Conservation (phyloP, 2,329 filamentous ascomycete species). For the Apiospora phragmitis region DNA sequence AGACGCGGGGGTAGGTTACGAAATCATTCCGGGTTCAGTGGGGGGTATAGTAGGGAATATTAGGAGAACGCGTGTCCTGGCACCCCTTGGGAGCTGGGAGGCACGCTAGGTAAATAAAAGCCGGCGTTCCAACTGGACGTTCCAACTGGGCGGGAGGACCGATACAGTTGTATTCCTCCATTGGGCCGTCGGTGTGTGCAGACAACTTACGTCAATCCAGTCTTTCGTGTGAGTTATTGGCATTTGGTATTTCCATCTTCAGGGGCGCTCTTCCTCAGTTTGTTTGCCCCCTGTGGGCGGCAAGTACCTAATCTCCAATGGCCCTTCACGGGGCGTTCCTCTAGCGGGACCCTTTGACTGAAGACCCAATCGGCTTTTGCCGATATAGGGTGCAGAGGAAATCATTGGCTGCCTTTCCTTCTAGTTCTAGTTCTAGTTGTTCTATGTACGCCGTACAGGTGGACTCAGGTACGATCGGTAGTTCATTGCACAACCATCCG, state of each 20-base stretch:
- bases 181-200: no score
- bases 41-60: background rate
- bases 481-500: background rate
- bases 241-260: no score
- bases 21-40: background rate
- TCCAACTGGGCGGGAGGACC: background rate
- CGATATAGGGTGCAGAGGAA: background rate
- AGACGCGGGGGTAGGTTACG: background rate
- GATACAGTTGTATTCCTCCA: background rate
- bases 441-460: background rate
- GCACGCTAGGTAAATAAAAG: background rate
- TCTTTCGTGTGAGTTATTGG: no score
- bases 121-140: background rate
- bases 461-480: background rate
- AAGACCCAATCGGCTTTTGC: background rate
- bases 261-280: background rate
- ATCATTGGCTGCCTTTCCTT: background rate
- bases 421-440: no score
- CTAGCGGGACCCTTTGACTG: background rate
- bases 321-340: background rate
- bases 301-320: background rate
- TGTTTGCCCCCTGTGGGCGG: background rate
- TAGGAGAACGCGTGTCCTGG: background rate
- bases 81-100: background rate
- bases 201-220: no score